Evolutionary conservation across 2,329 filamentous ascomycete species (phyloP).

Genomic region (Penicillium sclerotiorum): DNA sequence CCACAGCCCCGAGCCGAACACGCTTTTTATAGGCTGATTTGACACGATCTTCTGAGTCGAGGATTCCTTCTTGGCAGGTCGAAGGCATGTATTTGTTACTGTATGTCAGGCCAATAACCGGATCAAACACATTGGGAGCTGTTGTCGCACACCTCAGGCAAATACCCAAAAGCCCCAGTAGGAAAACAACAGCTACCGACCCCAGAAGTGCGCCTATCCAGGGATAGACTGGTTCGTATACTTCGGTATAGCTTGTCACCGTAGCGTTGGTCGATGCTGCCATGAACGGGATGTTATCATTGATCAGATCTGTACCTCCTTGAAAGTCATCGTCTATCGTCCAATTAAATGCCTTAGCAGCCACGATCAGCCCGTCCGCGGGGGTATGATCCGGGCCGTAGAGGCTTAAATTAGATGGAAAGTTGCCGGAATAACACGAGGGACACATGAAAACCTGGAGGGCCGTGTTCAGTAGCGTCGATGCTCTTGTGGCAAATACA

Average conservation of each 20-base stretch:
- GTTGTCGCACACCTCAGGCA: constrained; percentile 1
- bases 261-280: constrained; percentile 7
- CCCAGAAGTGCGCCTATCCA: neutral
- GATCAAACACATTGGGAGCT: constrained; percentile 6
- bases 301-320: neutral
- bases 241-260: constrained; percentile 1
- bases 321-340: neutral
- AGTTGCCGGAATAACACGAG: constrained; percentile 1
- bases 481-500: neutral
- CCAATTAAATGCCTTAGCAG: neutral
- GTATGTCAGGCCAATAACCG: constrained; percentile 7
- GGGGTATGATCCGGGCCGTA: constrained; percentile 3
- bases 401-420: neutral
- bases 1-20: neutral
- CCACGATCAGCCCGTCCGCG: neutral
- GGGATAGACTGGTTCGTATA: neutral
- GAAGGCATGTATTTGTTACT: constrained; percentile 2
- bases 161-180: neutral
- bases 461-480: neutral
- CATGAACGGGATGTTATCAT: neutral
- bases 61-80: neutral
- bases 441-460: constrained; percentile 8
- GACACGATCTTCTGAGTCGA: constrained; percentile 1
- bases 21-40: neutral
- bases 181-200: neutral